Base-by-base conservation (phyloP, 2,329 filamentous ascomycete genomes). In the Tolypocladium inflatum region DNA sequence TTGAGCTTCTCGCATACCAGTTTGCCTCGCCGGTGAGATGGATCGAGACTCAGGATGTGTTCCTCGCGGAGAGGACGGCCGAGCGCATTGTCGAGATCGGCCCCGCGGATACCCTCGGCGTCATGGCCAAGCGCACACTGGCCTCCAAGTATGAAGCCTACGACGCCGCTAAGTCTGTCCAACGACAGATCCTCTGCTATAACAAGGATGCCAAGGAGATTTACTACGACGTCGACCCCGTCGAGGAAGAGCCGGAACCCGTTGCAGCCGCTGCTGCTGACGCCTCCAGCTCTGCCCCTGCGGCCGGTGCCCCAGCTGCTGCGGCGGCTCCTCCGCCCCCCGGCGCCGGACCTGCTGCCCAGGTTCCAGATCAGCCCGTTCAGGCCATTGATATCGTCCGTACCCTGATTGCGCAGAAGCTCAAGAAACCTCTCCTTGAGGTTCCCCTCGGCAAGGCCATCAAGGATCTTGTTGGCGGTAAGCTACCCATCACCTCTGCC, bases 21-120 rank as follows among this genome's bases (percentile, higher is more conserved):
- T 99, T 99, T 76, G 94, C 94, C 68, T 97, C 93, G 57, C 94
- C 94, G 55, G 94, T 99, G 68, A 88, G 94, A 86, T 99, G 94
- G 94, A 99, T 99, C 76, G 94, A 99, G 79, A 99, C 94, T 57
- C 94, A 99, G 78, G 94, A 99, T 93, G 94, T 99, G 68, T 94
- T 99, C 70, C 89, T 99, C 67, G 93, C 89, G 64, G 91, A 97
- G 76, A 94, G 96, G 79, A 89, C 87, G 56, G 95, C 94, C 55
- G 94, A 99, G 82, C 87, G 94, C 71, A 95, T 99, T 71, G 94
- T 99, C 68, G 94, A 99, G 76, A 88, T 99, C 67, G 94, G 94
- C 73, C 94, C 94, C 33, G 92, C 93, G 68, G 93, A 99, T 76
- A 99, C 94, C 33, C 85, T 99, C 41, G 93, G 93, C 71, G 92